These are phyloP conservation scores for Aaosphaeria pasadenensis DNA, from an alignment of 2,329 filamentous ascomycete genomes.

Conservation along the genomic window DNA sequence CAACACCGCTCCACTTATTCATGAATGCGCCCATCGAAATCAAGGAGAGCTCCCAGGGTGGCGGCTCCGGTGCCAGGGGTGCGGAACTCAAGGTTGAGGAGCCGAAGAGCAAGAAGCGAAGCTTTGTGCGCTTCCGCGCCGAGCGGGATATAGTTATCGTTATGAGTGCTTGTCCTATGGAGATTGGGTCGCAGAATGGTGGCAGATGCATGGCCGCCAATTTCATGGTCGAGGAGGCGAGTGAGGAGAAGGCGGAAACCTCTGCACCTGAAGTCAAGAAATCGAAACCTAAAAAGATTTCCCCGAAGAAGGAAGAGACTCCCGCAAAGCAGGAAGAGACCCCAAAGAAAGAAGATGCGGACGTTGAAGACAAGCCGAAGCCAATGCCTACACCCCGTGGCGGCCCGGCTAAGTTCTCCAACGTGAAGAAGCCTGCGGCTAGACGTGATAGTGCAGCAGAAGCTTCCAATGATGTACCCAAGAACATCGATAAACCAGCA, in stretches of 20 bases:
- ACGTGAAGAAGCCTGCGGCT: conserved; percentile 6
- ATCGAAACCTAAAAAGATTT: background rate
- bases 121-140: conserved; percentile 32
- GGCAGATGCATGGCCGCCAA: conserved; percentile 38
- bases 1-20: conserved; percentile 46
- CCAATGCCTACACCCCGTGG: conserved; percentile 11
- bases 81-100: conserved; percentile 25
- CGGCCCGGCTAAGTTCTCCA: conserved; percentile 10
- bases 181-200: conserved; percentile 34
- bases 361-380: background rate
- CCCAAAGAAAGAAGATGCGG: conserved; percentile 16
- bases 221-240: conserved; percentile 35
- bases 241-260: conserved; percentile 17
- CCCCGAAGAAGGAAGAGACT: background rate
- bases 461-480: conserved; percentile 1
- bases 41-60: conserved; percentile 6
- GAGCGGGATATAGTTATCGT: conserved; percentile 37
- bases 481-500: background rate
- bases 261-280: background rate
- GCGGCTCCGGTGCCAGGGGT: conserved; percentile 27
- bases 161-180: conserved; percentile 38
- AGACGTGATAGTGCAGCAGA: background rate
- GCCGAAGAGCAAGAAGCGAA: conserved; percentile 33
- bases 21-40: conserved; percentile 31
- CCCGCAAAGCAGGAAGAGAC: background rate